Evolutionary conservation across 345 rosid genomes (phyloP), one percentile per base, ranked within the genome.

Genomic region (Toxicodendron radicans): DNA sequence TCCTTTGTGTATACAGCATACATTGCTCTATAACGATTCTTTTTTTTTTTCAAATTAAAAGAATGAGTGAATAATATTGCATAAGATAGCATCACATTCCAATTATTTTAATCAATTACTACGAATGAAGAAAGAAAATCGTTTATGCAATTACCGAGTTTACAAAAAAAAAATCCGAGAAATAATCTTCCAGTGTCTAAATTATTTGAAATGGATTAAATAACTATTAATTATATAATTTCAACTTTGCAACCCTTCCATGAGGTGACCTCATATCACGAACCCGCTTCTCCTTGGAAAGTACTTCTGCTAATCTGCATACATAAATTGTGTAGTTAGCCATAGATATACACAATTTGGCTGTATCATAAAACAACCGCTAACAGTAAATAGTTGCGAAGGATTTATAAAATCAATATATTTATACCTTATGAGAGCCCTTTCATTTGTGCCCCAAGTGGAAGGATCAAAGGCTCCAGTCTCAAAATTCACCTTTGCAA

Each of bases 401-500:
- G 16, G 48, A 10, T 12, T 27, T 17, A 21, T 16, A 38, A 58
- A 12, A 56, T 58, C 16, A 4, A 56, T 12, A 17, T 38, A 20
- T 13, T 24, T 52, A 16, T 78, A 88, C 88, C 82, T 87, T 13
- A 32, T 78, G 8, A 89, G 84, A 60, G 88, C 86, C 24, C 81
- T 67, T 63, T 76, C 86, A 46, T 87, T 89, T 21, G 85, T 87
- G 13, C 74, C 71, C 41, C n/a, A 5, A 43, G 69, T 24, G 41
- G 24, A 2, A 2, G 84, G 78, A 53, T 81, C 81, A 14, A 8
- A 49, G 4, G 9, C n/a, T 5, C 95, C 93, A 0, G 67, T 86
- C 6, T 83, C 87, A 23, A 88, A 71, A 73, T 90, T 84, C 13
- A 87, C 91, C 72, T 67, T 79, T 2, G 86, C 65, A 18, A 92